phyloP scores from a whole-genome alignment of 495 filamentous ascomycete species.

The Aspergillus mulundensis region DNA sequence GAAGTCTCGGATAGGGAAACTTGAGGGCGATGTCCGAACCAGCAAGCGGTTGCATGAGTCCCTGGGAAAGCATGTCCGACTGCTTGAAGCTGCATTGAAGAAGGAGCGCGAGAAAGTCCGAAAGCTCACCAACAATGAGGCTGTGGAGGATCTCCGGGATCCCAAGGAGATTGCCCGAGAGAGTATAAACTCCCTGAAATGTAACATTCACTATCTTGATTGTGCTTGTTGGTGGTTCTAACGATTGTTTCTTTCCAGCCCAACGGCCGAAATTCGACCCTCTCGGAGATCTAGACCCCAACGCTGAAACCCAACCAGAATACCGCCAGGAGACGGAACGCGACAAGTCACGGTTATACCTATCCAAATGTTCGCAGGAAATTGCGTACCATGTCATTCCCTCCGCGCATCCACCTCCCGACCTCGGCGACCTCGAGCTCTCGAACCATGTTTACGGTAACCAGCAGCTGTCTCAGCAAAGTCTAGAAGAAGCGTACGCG shows the following conservation, averaged over 20 bases:
- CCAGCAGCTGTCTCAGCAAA: constrained; percentile 45
- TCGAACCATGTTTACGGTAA: constrained; percentile 43
- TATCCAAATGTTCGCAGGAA: constrained; percentile 54
- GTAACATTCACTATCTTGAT: constrained; percentile 19
- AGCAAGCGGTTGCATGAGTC: constrained; percentile 83
- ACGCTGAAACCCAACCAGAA: constrained; percentile 55
- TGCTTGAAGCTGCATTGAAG: constrained; percentile 87
- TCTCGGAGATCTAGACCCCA: constrained; percentile 37
- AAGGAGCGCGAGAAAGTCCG: constrained; percentile 58
- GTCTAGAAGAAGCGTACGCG: constrained; percentile 49
- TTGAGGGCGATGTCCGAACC: constrained; percentile 84
- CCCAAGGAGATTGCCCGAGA: constrained; percentile 44
- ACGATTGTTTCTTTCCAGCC: constrained; percentile 23
- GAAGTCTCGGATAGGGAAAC: constrained; percentile 94
- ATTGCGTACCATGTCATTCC: constrained; percentile 54
- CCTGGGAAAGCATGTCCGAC: constrained; percentile 79
- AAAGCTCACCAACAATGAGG: constrained; percentile 44
- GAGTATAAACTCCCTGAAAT: constrained; percentile 37
- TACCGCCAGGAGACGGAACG: constrained; percentile 52
- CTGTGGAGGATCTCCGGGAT: constrained; percentile 40
- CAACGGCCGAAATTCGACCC: constrained; percentile 38
- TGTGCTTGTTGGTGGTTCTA: neutral
- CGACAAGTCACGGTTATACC: constrained; percentile 47
- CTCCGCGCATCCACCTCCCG: constrained; percentile 43
- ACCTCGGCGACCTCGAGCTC: constrained; percentile 44